Percentiles rank a stretch among this genome's conserved stretches.
These are phyloP conservation scores for Knoxia roxburghii DNA, from an alignment of 257 asterid species.

Conservation along the genomic window DNA sequence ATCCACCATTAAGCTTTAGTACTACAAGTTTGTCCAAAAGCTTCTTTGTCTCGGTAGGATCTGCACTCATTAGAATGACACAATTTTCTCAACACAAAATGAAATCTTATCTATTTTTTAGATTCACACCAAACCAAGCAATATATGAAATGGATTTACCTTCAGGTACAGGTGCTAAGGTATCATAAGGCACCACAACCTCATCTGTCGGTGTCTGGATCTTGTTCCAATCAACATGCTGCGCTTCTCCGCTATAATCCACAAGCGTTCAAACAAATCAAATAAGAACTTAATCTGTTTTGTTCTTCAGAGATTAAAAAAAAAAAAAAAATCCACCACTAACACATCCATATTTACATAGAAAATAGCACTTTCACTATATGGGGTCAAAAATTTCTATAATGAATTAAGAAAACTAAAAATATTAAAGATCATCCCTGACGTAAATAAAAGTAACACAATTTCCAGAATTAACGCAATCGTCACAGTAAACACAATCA, in stretches of 20 bases:
- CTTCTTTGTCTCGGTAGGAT: constrained; percentile 55
- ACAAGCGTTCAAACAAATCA: constrained; percentile 4
- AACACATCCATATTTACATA: not conserved
- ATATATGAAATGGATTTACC: constrained; percentile 36
- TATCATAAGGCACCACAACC: constrained; percentile 76
- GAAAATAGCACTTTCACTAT: not conserved
- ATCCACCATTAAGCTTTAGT: constrained; percentile 95
- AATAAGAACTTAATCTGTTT: not conserved
- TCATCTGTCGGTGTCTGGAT: constrained; percentile 46
- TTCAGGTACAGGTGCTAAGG: constrained; percentile 68
- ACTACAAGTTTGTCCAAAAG: constrained; percentile 94
- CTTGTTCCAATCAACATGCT: constrained; percentile 43
- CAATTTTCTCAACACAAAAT: not conserved
- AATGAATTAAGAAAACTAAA: not conserved
- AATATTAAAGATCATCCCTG: not conserved
- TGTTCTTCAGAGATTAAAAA: not conserved
- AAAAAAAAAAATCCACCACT: not conserved
- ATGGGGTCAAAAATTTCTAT: not conserved
- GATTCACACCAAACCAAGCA: not conserved
- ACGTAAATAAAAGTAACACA: not conserved
- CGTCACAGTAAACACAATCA: not conserved
- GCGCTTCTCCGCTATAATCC: constrained; percentile 37
- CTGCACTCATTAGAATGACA: constrained; percentile 36
- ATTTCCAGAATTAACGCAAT: no score
- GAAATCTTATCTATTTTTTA: not conserved